Evolutionary conservation across 108 stramenopile genomes (phyloP).

Genomic region (Discostella stelligeroides): DNA sequence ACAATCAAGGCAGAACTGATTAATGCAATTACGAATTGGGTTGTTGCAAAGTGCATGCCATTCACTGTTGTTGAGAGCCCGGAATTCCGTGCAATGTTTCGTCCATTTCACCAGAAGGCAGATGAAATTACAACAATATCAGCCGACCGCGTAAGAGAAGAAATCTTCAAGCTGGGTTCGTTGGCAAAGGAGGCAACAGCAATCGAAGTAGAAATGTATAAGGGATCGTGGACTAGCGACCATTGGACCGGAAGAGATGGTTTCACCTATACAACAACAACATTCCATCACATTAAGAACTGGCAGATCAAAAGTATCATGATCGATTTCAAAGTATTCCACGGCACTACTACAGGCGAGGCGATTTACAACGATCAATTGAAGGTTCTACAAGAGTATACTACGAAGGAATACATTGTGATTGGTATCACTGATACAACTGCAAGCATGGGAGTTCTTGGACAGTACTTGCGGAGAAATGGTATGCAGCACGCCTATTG

Average conservation of each 20-base stretch:
- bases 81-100: not conserved
- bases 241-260: slow-evolving; percentile 1
- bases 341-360: not conserved
- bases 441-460: slow-evolving; percentile 7
- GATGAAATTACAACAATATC: slow-evolving; percentile 2
- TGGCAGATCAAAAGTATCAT: not conserved
- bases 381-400: not conserved
- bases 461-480: not conserved
- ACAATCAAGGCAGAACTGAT: not conserved
- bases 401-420: not conserved
- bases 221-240: not conserved
- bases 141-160: not conserved
- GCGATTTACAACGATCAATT: not conserved
- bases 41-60: not conserved
- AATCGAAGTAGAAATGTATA: not conserved
- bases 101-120: not conserved
- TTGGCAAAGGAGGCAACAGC: not conserved
- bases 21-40: not conserved
- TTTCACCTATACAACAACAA: not conserved
- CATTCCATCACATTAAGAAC: slow-evolving; percentile 5
- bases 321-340: slow-evolving; percentile 1
- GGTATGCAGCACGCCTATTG: not conserved
- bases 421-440: slow-evolving; percentile 1
- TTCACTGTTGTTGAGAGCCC: not conserved
- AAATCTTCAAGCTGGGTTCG: not conserved